A percentile compares a stretch with the other conserved stretches of the same genome.
Evolutionary conservation across 2,329 filamentous ascomycete genomes (phyloP).

Genomic region (Fusarium citri): DNA sequence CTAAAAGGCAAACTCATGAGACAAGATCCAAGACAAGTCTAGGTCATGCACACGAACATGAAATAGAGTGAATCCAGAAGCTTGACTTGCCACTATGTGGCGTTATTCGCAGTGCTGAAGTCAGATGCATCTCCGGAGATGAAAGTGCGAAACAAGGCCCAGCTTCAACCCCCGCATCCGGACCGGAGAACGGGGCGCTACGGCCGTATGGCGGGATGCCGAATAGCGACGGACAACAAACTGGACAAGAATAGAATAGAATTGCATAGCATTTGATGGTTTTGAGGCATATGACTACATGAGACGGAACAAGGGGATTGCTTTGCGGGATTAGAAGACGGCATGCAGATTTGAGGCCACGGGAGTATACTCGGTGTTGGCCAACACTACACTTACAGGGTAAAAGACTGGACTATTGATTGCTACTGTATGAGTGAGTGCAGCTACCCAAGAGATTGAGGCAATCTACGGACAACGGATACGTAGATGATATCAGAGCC

Average conservation of each 20-base stretch:
- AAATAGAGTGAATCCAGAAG: constrained; percentile 1
- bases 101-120: not conserved
- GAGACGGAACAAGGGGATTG: not conserved
- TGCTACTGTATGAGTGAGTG: not conserved
- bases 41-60: not conserved
- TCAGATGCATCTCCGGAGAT: constrained; percentile 32
- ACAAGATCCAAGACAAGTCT: not conserved
- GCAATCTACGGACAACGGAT: constrained; percentile 2
- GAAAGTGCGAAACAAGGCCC: constrained; percentile 31
- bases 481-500: constrained; percentile 17
- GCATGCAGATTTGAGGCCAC: constrained; percentile 17
- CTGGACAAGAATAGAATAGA: not conserved
- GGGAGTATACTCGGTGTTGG: not conserved
- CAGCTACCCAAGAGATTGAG: constrained; percentile 9
- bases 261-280: not conserved
- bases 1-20: not conserved
- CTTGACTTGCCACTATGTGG: constrained; percentile 14
- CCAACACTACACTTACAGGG: too few species aligned
- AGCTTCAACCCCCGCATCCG: constrained; percentile 28
- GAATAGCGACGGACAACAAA: constrained; percentile 41
- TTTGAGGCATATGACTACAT: not conserved
- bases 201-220: constrained; percentile 38
- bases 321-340: not conserved
- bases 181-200: constrained; percentile 31
- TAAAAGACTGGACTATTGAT: not conserved